Conservation (phyloP, 2,329 filamentous ascomycete species). For the Ambrosiella xylebori region DNA sequence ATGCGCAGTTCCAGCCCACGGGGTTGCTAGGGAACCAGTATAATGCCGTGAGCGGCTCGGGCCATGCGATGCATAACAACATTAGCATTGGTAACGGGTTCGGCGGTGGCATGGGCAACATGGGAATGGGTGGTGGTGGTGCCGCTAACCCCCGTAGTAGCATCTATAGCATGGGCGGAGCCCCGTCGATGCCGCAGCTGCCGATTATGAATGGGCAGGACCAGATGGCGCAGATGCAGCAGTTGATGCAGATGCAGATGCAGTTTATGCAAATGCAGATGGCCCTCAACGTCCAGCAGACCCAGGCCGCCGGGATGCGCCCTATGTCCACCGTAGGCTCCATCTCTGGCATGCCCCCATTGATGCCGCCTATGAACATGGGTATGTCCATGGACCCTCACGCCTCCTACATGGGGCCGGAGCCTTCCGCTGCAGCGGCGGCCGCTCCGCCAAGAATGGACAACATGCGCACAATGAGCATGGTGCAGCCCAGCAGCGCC, state of each 20-base stretch:
- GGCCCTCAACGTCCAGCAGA: conserved; percentile 45
- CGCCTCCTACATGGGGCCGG: conserved; percentile 31
- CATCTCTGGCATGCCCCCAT: conserved; percentile 28
- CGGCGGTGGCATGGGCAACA: conserved; percentile 15
- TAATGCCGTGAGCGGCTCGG: conserved; percentile 28
- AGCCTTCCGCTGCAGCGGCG: conserved; percentile 24
- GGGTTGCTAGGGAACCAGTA: conserved; percentile 24
- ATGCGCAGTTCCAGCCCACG: conserved; percentile 20
- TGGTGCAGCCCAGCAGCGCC: conserved; percentile 53
- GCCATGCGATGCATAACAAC: conserved; percentile 24
- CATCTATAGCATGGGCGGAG: conserved; percentile 13
- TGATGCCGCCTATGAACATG: conserved; percentile 40
- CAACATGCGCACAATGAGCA: conserved; percentile 58
- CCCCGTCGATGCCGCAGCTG: conserved; percentile 17
- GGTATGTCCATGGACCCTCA: conserved; percentile 24
- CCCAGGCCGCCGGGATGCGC: conserved; percentile 5
- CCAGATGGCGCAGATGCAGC: conserved; percentile 25
- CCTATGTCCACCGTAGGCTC: conserved; percentile 9
- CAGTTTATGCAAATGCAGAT: conserved; percentile 90
- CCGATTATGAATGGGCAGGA: conserved; percentile 13
- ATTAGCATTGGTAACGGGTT: conserved; percentile 17
- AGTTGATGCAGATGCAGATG: conserved; percentile 51
- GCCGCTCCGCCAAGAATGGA: conserved; percentile 28
- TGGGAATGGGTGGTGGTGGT: conserved; percentile 5
- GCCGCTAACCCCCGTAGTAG: not conserved